A percentile compares a stretch with the other conserved stretches of the same genome.
Conservation (phyloP, 768 basidiomycete genomes). For the Hortiboletus flavorubellus region DNA sequence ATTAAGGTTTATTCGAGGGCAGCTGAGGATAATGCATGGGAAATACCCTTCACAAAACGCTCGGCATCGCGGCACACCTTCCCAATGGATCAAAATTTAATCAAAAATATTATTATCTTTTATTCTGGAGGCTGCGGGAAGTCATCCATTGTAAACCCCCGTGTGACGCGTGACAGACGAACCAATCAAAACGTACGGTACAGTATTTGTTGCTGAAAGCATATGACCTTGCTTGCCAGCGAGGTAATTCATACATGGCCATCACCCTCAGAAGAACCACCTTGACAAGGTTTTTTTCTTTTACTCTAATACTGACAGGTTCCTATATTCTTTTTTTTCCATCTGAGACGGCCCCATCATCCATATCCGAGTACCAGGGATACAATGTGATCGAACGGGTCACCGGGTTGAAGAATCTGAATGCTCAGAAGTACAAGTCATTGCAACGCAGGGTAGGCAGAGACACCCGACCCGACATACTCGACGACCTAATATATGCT, state of each 20-base stretch:
- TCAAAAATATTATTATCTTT: too few species aligned
- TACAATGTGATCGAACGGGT: slow-evolving; percentile 68
- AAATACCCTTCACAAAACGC: background rate
- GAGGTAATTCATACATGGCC: slow-evolving; percentile 19
- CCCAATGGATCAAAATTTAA: too few species aligned
- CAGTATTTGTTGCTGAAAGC: too few species aligned
- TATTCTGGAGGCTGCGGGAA: too few species aligned
- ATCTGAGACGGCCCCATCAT: slow-evolving; percentile 9
- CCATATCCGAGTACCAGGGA: slow-evolving; percentile 44
- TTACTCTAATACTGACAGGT: slow-evolving; percentile 22
- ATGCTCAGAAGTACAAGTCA: slow-evolving; percentile 86
- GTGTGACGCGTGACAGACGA: too few species aligned
- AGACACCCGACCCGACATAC: slow-evolving; percentile 79
- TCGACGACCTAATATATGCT: slow-evolving; percentile 68
- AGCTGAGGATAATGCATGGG: too few species aligned
- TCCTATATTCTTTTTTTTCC: slow-evolving; percentile 23
- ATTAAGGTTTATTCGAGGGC: background rate
- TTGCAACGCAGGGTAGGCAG: slow-evolving; percentile 86
- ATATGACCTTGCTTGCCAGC: too few species aligned
- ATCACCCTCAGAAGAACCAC: slow-evolving; percentile 29
- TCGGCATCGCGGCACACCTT: background rate
- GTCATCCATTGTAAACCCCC: too few species aligned
- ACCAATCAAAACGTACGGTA: too few species aligned
- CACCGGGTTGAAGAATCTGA: slow-evolving; percentile 63
- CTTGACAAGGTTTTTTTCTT: slow-evolving; percentile 19